These are phyloP conservation scores for Blastocystis sp. DNA, from an alignment of 352 stramenopile genomes.

Conservation along the genomic window DNA sequence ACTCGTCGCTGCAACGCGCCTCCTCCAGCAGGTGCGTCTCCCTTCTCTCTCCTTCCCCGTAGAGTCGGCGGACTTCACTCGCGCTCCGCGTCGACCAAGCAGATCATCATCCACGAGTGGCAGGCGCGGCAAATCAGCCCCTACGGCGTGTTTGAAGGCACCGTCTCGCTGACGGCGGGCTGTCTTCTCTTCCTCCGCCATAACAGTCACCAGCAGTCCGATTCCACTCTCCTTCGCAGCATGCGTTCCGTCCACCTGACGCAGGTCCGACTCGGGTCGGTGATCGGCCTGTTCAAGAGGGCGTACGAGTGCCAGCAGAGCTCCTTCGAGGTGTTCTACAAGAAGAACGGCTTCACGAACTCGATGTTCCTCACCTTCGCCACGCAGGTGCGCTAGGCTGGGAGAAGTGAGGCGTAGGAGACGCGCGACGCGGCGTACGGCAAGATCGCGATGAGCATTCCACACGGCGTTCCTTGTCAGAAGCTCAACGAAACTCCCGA, in stretches of 20 bases:
- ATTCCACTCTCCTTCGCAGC: not conserved
- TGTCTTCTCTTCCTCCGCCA: not conserved
- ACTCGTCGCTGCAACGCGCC: not conserved
- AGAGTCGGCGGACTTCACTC: not conserved
- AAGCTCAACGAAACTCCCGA: constrained; percentile 33
- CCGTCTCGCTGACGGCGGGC: not conserved
- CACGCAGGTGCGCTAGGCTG: not conserved
- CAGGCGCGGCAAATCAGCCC: not conserved
- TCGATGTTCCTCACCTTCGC: constrained; percentile 41
- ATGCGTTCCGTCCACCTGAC: not conserved
- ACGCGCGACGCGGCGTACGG: constrained; percentile 9
- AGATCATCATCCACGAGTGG: not conserved
- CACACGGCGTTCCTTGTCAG: not conserved
- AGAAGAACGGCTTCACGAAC: constrained; percentile 33
- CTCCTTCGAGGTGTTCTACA: constrained; percentile 48
- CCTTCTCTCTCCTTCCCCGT: not conserved
- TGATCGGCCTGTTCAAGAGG: constrained; percentile 8
- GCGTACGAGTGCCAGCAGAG: constrained; percentile 56
- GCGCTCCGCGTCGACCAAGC: not conserved
- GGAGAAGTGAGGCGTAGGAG: not conserved
- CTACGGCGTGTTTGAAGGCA: not conserved
- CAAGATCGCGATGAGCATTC: not conserved
- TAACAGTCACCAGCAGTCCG: not conserved
- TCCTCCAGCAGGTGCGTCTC: not conserved
- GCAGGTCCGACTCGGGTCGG: not conserved